phyloP scores from a whole-genome alignment of 2,329 filamentous ascomycete genomes.

The Fusarium luffae region DNA sequence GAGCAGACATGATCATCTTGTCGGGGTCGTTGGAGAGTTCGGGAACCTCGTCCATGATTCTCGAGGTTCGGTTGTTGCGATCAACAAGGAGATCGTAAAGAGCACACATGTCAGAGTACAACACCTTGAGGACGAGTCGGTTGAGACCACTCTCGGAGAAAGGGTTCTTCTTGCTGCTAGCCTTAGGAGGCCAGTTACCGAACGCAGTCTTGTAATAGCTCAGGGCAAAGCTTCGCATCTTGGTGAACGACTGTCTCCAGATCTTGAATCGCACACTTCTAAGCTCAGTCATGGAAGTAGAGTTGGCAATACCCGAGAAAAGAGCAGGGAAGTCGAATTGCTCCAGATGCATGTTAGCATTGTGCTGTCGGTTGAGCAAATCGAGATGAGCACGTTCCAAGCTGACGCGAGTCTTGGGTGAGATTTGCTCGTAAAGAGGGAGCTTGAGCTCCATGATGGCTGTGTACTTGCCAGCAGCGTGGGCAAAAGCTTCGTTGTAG shows the following conservation, averaged over 20 bases:
- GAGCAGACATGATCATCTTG: slow-evolving; percentile 72
- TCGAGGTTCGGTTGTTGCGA: slow-evolving; percentile 79
- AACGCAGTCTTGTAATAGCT: slow-evolving; percentile 71
- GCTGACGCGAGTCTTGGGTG: slow-evolving; percentile 76
- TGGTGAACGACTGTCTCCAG: slow-evolving; percentile 81
- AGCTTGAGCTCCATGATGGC: slow-evolving; percentile 74
- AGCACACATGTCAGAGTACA: slow-evolving; percentile 87
- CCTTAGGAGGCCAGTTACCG: slow-evolving; percentile 88
- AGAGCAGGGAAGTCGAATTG: slow-evolving; percentile 92
- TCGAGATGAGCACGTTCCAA: slow-evolving; percentile 86
- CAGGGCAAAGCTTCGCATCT: slow-evolving; percentile 79
- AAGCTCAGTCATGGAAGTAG: slow-evolving; percentile 79
- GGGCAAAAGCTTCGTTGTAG: slow-evolving; percentile 92
- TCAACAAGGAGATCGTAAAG: slow-evolving; percentile 92
- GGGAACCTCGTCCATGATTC: slow-evolving; percentile 75
- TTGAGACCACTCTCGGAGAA: slow-evolving; percentile 90
- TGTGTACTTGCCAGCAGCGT: slow-evolving; percentile 88
- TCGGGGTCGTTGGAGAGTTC: slow-evolving; percentile 65
- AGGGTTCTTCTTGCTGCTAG: slow-evolving; percentile 89
- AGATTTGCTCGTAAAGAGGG: slow-evolving; percentile 77
- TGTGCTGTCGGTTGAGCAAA: slow-evolving; percentile 76
- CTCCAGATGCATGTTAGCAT: slow-evolving; percentile 77
- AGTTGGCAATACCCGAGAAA: slow-evolving; percentile 88
- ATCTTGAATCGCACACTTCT: slow-evolving; percentile 83
- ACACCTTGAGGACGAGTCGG: slow-evolving; percentile 79